phyloP scores from a whole-genome alignment of 129 eudicot species.

The Kitagawia praeruptora region DNA sequence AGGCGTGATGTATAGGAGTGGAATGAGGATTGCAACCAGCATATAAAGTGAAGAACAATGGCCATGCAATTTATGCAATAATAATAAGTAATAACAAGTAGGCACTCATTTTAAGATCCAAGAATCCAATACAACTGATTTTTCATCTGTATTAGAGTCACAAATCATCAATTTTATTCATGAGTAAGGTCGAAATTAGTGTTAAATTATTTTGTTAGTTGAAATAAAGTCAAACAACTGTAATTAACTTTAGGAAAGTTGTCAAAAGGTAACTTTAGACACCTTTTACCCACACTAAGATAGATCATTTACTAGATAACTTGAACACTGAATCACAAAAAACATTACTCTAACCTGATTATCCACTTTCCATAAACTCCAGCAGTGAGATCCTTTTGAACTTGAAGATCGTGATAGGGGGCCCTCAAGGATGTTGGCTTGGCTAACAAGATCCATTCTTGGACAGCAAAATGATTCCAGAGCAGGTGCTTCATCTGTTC shows the following conservation, averaged over 20 bases:
- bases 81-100: neutral
- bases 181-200: too few relatives aligned
- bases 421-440: slow-evolving; percentile 68
- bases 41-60: neutral
- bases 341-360: slow-evolving; percentile 56
- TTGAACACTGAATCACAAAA: neutral
- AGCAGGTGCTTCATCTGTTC: slow-evolving; percentile 64
- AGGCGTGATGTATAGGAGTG: neutral
- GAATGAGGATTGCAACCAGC: neutral
- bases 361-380: slow-evolving; percentile 99
- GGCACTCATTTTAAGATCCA: too few relatives aligned
- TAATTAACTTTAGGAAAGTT: too few relatives aligned
- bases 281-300: neutral
- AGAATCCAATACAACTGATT: too few relatives aligned
- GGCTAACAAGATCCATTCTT: slow-evolving; percentile 81
- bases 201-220: too few relatives aligned
- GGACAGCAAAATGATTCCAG: slow-evolving; percentile 75
- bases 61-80: neutral
- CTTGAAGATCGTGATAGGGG: slow-evolving; percentile 69
- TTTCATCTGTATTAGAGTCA: too few relatives aligned
- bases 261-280: too few relatives aligned
- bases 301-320: neutral
- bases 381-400: slow-evolving; percentile 72
- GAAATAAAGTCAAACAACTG: too few relatives aligned
- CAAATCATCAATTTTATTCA: too few relatives aligned